Base-by-base conservation (phyloP, 192 early-diverging fungal species). In the Cladochytrium replicatum region DNA sequence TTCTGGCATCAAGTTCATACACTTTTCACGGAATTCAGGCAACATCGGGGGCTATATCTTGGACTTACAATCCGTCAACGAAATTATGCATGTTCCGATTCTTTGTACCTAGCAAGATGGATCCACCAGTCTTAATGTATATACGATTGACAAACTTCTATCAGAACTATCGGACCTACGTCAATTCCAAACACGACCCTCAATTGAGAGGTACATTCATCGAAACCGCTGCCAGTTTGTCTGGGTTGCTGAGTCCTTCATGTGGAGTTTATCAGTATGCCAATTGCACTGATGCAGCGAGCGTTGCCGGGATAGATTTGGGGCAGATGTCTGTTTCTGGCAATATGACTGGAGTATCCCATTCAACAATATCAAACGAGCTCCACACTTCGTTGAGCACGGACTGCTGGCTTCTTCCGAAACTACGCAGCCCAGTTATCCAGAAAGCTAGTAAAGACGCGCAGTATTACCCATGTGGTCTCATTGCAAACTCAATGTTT, bases 131-230 rank as follows among this genome's bases (percentile, higher is more conserved):
- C 48, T 97, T 83, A 54, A 52, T 99, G 42, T 99, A 97, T 67
- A 95, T 95, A 56, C 70, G 86, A 37, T 79, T 99, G 43, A 93
- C 93, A 27, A 92, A 94, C 65, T 99, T 99, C 66, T 99, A 94
- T 64, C 96, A 99, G 64, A 99, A 99, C 73, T 91, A 99, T 53
- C 80, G 96, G 30, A 78, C 83, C 43, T 99, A 99, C 56, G 87
- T 96, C 23, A 91, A 93, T 60, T 85, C 82, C 62, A 78, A 87
- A 55, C 81, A 86, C 60, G 61, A 77, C 27, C 77, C 82, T 44
- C 94, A 99, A 58, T 75, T 97, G 6, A 68, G 73, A 26, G 91
- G 91, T 24, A 37, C 17, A 13, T 37, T 37, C 34, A 37, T n/a
- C n/a, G n/a, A n/a, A n/a, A n/a, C n/a, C n/a, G n/a, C n/a, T n/a